phyloP scores from a whole-genome alignment of 1,139 yeast genomes.

The Pichia kudriavzevii region DNA sequence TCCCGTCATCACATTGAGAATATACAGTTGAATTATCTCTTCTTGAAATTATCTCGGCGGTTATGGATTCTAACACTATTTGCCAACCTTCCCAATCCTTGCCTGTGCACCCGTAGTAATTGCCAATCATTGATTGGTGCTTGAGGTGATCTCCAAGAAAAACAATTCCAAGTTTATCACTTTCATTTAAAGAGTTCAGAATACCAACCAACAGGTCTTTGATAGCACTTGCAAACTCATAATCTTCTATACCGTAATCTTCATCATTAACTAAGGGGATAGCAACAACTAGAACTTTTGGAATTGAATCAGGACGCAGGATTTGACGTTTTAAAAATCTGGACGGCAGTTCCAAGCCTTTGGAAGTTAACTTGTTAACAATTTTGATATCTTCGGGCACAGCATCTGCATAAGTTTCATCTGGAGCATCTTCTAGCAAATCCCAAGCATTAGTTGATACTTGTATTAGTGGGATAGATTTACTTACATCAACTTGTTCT shows the following conservation, averaged over 20 bases:
- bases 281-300: constrained; percentile 42
- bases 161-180: constrained; percentile 50
- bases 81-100: constrained; percentile 56
- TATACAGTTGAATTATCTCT: constrained; percentile 7
- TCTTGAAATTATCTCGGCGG: constrained; percentile 25
- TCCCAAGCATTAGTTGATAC: constrained; percentile 48
- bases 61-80: constrained; percentile 36
- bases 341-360: constrained; percentile 36
- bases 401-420: constrained; percentile 15
- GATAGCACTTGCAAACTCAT: constrained; percentile 31
- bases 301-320: constrained; percentile 35
- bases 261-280: constrained; percentile 27
- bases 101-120: constrained; percentile 48
- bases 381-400: constrained; percentile 37
- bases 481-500: constrained; percentile 13
- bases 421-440: constrained; percentile 22
- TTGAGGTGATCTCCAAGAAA: constrained; percentile 42
- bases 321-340: constrained; percentile 32
- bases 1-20: constrained; percentile 19
- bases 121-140: constrained; percentile 32
- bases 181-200: constrained; percentile 30
- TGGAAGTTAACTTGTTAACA: constrained; percentile 32
- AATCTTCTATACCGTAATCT: constrained; percentile 23
- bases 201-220: constrained; percentile 28
- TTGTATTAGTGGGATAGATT: constrained; percentile 35